These are phyloP conservation scores for Zychaea mexicana DNA, from an alignment of 371 early-diverging fungal species.

Conservation along the genomic window DNA sequence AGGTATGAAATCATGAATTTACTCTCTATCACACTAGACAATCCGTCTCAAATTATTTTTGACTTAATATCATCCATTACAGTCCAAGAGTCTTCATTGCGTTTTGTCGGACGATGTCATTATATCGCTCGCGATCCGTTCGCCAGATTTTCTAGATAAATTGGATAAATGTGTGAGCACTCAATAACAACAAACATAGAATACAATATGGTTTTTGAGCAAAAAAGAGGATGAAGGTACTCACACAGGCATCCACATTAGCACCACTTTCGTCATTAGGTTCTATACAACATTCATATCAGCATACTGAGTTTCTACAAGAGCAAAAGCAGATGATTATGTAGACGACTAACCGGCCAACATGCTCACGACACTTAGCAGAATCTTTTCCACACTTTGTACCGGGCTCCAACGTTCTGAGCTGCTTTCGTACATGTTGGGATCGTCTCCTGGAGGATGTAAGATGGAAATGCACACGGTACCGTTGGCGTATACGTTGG, in stretches of 20 bases:
- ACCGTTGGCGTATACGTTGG: slow-evolving; percentile 97
- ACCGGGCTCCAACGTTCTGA: slow-evolving; percentile 97
- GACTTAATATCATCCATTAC: too few relatives aligned
- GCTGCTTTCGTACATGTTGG: slow-evolving; percentile 92
- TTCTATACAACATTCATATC: slow-evolving; percentile 53
- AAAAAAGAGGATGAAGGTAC: slow-evolving; percentile 15
- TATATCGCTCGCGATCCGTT: slow-evolving; percentile 79
- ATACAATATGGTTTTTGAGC: too few relatives aligned
- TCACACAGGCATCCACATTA: slow-evolving; percentile 96
- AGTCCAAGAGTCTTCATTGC: slow-evolving; percentile 72
- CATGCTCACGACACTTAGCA: slow-evolving; percentile 95
- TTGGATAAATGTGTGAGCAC: background rate
- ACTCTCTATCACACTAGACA: too few relatives aligned
- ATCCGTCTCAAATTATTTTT: too few relatives aligned
- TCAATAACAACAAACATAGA: background rate
- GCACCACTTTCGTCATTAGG: slow-evolving; percentile 99
- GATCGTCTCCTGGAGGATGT: slow-evolving; percentile 99
- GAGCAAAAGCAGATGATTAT: background rate
- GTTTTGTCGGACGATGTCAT: slow-evolving; percentile 78
- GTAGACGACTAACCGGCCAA: slow-evolving; percentile 70
- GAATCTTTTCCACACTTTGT: slow-evolving; percentile 97
- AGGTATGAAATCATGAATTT: too few relatives aligned
- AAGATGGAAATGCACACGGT: slow-evolving; percentile 99
- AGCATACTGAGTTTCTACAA: slow-evolving; percentile 1
- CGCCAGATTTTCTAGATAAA: slow-evolving; percentile 84